Evolutionary conservation across 345 rosid genomes (phyloP).

Genomic region (Trapa incisa): DNA sequence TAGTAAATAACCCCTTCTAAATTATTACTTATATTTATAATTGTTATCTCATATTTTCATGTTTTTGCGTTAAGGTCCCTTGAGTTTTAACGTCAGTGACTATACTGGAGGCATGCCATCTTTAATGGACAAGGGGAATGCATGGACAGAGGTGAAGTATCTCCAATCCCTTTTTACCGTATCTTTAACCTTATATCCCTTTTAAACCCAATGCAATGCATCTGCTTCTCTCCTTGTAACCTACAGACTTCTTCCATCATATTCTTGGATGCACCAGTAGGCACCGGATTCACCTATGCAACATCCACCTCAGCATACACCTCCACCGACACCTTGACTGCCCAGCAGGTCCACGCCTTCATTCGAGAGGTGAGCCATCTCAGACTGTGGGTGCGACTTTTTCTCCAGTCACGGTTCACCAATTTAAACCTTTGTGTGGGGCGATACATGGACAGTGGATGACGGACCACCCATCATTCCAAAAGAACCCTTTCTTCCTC

Average conservation of each 20-base stretch:
- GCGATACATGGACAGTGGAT: slow-evolving; percentile 12
- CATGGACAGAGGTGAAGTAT: slow-evolving; percentile 22
- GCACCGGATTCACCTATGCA: slow-evolving; percentile 23
- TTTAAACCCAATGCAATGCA: no score
- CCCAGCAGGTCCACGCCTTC: slow-evolving; percentile 14
- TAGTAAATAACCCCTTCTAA: no score
- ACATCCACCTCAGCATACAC: slow-evolving; percentile 12
- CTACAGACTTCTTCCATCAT: slow-evolving; percentile 11
- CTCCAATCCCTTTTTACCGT: no score
- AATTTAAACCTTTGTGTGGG: no score
- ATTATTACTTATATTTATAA: no score
- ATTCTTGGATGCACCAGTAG: slow-evolving; percentile 23
- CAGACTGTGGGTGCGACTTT: no score
- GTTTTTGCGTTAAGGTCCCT: slow-evolving; percentile 10
- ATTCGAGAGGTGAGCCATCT: slow-evolving; percentile 14
- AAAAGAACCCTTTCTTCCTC: slow-evolving; percentile 14
- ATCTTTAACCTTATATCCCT: no score
- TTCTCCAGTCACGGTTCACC: no score
- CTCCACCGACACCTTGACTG: slow-evolving; percentile 17
- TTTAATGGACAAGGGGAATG: slow-evolving; percentile 5
- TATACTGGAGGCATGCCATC: slow-evolving; percentile 14
- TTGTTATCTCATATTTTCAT: no score
- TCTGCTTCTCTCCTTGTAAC: no score
- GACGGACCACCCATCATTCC: slow-evolving; percentile 10
- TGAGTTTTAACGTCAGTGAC: slow-evolving; percentile 10